These are phyloP conservation scores for Periconia sp. DNA, from an alignment of 2,329 filamentous ascomycete species.

Conservation along the genomic window DNA sequence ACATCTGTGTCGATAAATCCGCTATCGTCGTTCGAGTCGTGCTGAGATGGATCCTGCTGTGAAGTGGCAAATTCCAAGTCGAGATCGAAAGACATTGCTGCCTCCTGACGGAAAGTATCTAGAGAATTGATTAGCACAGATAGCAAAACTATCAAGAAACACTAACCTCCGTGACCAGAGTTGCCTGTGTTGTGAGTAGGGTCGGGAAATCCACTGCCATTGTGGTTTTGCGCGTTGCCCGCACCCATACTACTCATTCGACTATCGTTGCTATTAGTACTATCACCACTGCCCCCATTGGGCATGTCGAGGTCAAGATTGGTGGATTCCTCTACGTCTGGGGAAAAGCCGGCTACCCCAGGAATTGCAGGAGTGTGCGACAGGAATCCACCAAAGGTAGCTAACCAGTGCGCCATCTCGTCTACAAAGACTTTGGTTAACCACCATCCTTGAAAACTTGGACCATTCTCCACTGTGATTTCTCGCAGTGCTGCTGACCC, in stretches of 20 bases:
- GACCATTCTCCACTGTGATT: constrained; percentile 74
- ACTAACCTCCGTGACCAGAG: constrained; percentile 36
- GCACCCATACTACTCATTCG: constrained; percentile 42
- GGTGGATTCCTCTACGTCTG: constrained; percentile 29
- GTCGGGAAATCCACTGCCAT: constrained; percentile 37
- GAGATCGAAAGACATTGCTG: constrained; percentile 37
- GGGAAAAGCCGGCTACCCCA: constrained; percentile 28
- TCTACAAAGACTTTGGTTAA: constrained; percentile 95
- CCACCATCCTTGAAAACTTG: constrained; percentile 90
- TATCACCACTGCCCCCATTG: constrained; percentile 38
- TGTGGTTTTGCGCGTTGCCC: constrained; percentile 25
- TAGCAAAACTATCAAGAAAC: constrained; percentile 17
- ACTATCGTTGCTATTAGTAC: constrained; percentile 42
- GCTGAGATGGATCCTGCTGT: constrained; percentile 14
- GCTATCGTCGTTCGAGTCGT: constrained; percentile 38
- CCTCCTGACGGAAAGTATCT: constrained; percentile 37
- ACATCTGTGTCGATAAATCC: constrained; percentile 38
- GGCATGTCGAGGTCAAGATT: constrained; percentile 34
- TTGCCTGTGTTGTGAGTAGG: constrained; percentile 23
- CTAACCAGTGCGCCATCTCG: constrained; percentile 89
- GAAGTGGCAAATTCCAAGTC: constrained; percentile 33
- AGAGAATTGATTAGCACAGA: constrained; percentile 39
- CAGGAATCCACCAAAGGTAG: constrained; percentile 88
- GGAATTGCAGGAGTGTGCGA: constrained; percentile 46
- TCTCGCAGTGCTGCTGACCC: constrained; percentile 79